phyloP scores from a whole-genome alignment of 2,329 filamentous ascomycete genomes.

The Lecanicillium sp. region DNA sequence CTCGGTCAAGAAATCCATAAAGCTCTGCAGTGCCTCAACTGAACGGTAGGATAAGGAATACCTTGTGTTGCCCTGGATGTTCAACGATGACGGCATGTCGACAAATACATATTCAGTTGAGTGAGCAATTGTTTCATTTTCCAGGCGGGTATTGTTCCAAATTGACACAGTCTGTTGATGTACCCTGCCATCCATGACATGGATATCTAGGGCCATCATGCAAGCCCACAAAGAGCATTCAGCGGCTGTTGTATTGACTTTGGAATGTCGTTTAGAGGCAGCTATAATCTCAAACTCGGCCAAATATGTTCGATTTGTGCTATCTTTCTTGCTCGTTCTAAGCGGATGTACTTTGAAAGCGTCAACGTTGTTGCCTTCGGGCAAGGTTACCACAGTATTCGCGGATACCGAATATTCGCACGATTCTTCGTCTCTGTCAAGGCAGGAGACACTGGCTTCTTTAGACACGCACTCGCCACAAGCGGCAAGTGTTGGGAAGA shows the following conservation, averaged over 20 bases:
- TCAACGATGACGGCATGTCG: slow-evolving; percentile 20
- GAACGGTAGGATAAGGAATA: slow-evolving; percentile 24
- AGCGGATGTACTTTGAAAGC: slow-evolving; percentile 21
- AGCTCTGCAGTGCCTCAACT: slow-evolving; percentile 20
- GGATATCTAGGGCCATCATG: slow-evolving; percentile 21
- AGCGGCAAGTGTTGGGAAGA: slow-evolving; percentile 25
- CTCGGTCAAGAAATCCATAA: slow-evolving; percentile 22
- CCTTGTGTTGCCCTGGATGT: slow-evolving; percentile 14
- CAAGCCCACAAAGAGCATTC: slow-evolving; percentile 30
- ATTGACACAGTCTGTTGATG: slow-evolving; percentile 15
- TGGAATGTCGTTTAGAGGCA: slow-evolving; percentile 14
- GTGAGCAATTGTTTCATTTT: slow-evolving; percentile 16
- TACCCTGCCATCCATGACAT: slow-evolving; percentile 19
- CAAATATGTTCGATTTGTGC: slow-evolving; percentile 18
- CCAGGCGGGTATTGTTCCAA: slow-evolving; percentile 22
- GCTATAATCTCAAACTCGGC: slow-evolving; percentile 27
- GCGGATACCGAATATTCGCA: slow-evolving; percentile 22
- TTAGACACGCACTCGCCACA: slow-evolving; percentile 23
- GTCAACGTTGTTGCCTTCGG: slow-evolving; percentile 14
- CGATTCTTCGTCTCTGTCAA: slow-evolving; percentile 11
- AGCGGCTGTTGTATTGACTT: slow-evolving; percentile 15
- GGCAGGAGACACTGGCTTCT: slow-evolving; percentile 12
- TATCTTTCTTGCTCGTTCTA: slow-evolving; percentile 5
- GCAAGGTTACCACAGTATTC: slow-evolving; percentile 18
- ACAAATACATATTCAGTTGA: slow-evolving; percentile 23